Evolutionary conservation across 2,329 filamentous ascomycete genomes (phyloP).

Genomic region (Epichloe amarillans): DNA sequence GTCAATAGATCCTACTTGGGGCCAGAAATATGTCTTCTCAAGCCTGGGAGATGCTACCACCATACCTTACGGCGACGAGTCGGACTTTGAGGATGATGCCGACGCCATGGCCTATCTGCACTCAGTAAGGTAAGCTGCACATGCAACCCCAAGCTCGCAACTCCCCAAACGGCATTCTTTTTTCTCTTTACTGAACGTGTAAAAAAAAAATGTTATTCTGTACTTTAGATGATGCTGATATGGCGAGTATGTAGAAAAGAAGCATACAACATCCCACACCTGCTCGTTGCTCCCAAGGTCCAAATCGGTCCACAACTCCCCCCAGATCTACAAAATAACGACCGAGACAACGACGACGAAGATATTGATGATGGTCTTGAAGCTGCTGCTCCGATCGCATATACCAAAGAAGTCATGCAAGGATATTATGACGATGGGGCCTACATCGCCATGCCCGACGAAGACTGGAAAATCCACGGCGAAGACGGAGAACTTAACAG

Average conservation of each 20-base stretch:
- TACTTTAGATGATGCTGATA: slow-evolving; percentile 28
- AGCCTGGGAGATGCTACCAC: slow-evolving; percentile 38
- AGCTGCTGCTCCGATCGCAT: slow-evolving; percentile 21
- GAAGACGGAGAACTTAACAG: slow-evolving; percentile 11
- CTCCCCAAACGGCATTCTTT: not conserved
- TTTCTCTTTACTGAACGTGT: slow-evolving; percentile 3
- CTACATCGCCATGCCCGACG: slow-evolving; percentile 50
- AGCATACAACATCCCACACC: slow-evolving; percentile 58
- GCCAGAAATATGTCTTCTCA: slow-evolving; percentile 60
- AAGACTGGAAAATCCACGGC: slow-evolving; percentile 17
- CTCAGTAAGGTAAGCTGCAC: slow-evolving; percentile 50
- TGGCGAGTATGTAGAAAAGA: slow-evolving; percentile 52
- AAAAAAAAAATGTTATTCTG: not conserved
- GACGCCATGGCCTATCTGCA: slow-evolving; percentile 59
- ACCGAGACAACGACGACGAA: slow-evolving; percentile 19
- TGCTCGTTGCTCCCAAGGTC: slow-evolving; percentile 50
- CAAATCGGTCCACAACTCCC: slow-evolving; percentile 39
- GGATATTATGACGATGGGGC: slow-evolving; percentile 69
- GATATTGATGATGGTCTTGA: slow-evolving; percentile 20
- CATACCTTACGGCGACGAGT: slow-evolving; percentile 37
- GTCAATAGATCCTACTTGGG: slow-evolving; percentile 50
- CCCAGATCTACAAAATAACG: slow-evolving; percentile 19
- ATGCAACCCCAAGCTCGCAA: not conserved
- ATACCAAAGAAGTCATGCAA: slow-evolving; percentile 38
- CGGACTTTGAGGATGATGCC: slow-evolving; percentile 53